Conservation (phyloP, 2,329 filamentous ascomycete species). For the Aspergillus sp. region DNA sequence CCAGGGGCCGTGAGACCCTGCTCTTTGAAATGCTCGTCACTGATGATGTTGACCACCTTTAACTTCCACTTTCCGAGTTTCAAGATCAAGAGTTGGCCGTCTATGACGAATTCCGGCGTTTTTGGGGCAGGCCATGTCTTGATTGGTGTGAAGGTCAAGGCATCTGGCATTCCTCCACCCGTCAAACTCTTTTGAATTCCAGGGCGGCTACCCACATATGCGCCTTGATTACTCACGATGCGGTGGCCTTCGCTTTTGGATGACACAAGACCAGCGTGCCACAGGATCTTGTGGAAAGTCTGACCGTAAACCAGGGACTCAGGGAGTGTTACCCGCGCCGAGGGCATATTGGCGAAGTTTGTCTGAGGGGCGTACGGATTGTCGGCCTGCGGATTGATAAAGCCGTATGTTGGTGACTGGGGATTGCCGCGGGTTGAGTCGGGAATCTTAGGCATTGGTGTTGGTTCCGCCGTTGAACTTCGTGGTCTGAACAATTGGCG, state of each 20-base stretch:
- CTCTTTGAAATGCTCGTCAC: constrained; percentile 53
- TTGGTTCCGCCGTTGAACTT: constrained; percentile 34
- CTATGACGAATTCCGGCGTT: constrained; percentile 51
- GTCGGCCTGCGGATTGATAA: constrained; percentile 33
- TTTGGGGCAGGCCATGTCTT: constrained; percentile 43
- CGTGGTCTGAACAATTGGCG: constrained; percentile 46
- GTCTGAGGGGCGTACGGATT: constrained; percentile 42
- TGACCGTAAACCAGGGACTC: constrained; percentile 50
- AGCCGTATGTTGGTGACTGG: constrained; percentile 24
- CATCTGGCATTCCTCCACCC: constrained; percentile 35
- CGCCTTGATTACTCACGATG: constrained; percentile 50
- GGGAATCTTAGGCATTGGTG: constrained; percentile 27
- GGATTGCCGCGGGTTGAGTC: constrained; percentile 18
- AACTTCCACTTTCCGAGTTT: constrained; percentile 62
- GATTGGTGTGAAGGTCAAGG: constrained; percentile 53
- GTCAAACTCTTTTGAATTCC: constrained; percentile 36
- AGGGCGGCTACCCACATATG: constrained; percentile 49
- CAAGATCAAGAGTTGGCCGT: constrained; percentile 54
- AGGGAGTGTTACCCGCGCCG: constrained; percentile 46
- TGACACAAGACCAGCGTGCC: constrained; percentile 51
- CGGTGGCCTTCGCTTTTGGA: constrained; percentile 55
- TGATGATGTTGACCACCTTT: constrained; percentile 56
- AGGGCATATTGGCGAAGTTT: constrained; percentile 40
- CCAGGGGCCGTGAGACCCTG: constrained; percentile 50
- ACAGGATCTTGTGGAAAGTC: constrained; percentile 51